These are phyloP conservation scores for Suillus placidus DNA, from an alignment of 768 basidiomycete genomes.

Conservation along the genomic window DNA sequence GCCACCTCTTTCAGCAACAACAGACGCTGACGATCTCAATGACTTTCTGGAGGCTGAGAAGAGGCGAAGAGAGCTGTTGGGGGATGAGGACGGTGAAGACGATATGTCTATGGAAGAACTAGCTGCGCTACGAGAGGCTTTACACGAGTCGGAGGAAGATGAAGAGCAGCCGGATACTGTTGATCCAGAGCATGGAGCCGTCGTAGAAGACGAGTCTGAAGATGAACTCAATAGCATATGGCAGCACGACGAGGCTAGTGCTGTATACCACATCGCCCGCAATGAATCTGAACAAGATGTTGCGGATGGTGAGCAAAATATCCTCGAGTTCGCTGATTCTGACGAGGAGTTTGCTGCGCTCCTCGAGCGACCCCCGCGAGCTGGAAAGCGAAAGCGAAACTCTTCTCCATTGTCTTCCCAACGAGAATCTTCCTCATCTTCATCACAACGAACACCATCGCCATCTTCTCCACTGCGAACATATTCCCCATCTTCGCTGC, in stretches of 20 bases:
- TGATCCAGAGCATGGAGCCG: slow-evolving; percentile 7
- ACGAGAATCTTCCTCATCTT: background rate
- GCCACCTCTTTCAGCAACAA: slow-evolving; percentile 48
- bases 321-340: slow-evolving; percentile 29
- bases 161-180: slow-evolving; percentile 14
- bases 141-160: slow-evolving; percentile 16
- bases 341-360: slow-evolving; percentile 33
- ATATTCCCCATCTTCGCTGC: background rate
- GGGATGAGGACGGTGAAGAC: slow-evolving; percentile 30
- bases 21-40: slow-evolving; percentile 62
- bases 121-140: slow-evolving; percentile 18
- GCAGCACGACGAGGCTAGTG: slow-evolving; percentile 45
- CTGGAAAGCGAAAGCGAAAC: slow-evolving; percentile 28
- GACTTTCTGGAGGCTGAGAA: slow-evolving; percentile 71
- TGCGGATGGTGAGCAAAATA: slow-evolving; percentile 21
- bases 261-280: slow-evolving; percentile 34
- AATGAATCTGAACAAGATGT: slow-evolving; percentile 21
- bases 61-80: slow-evolving; percentile 45
- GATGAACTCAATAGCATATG: slow-evolving; percentile 48
- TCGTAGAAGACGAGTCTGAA: slow-evolving; percentile 41
- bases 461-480: slow-evolving; percentile 18
- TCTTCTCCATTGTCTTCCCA: background rate
- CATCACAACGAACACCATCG: background rate
- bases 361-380: slow-evolving; percentile 20
- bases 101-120: slow-evolving; percentile 24